phyloP scores from a whole-genome alignment of 208 protist species.

The Phytomonas francai region DNA sequence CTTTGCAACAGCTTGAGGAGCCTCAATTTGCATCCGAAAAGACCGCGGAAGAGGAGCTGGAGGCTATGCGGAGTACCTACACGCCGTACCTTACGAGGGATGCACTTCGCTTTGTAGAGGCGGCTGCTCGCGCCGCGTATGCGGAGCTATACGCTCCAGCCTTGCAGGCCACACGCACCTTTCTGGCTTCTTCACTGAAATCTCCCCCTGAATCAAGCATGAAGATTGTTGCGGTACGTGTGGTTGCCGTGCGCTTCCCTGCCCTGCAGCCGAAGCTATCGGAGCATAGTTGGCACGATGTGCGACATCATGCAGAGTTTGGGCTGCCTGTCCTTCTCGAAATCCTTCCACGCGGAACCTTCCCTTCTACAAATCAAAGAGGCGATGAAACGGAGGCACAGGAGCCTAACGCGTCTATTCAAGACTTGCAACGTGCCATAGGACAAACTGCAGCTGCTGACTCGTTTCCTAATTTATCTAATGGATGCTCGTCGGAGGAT shows the following conservation, averaged over 20 bases:
- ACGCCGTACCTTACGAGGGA: constrained; percentile 66
- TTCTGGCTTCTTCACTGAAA: neutral
- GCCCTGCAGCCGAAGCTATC: constrained; percentile 6
- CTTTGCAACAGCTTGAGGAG: constrained; percentile 30
- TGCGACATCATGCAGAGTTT: constrained; percentile 58
- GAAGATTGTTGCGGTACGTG: neutral
- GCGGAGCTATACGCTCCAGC: constrained; percentile 68
- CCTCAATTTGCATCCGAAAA: constrained; percentile 23
- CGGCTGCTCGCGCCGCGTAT: constrained; percentile 55
- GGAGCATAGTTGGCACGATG: constrained; percentile 30
- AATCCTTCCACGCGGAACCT: neutral
- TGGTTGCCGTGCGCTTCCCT: neutral
- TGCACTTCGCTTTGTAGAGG: constrained; percentile 54
- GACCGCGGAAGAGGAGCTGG: constrained; percentile 43
- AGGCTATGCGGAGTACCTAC: constrained; percentile 54
- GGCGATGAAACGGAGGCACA: neutral
- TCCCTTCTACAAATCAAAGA: neutral
- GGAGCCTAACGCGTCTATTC: constrained; percentile 2
- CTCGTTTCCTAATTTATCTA: neutral
- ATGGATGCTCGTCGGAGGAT: constrained; percentile 8
- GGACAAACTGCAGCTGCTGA: neutral
- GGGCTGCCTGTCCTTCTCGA: constrained; percentile 44
- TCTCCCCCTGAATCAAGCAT: neutral
- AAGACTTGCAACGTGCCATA: neutral
- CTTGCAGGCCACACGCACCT: neutral